phyloP scores from a whole-genome alignment of 2,329 filamentous ascomycete species.

The Rhinocladiella mackenziei region DNA sequence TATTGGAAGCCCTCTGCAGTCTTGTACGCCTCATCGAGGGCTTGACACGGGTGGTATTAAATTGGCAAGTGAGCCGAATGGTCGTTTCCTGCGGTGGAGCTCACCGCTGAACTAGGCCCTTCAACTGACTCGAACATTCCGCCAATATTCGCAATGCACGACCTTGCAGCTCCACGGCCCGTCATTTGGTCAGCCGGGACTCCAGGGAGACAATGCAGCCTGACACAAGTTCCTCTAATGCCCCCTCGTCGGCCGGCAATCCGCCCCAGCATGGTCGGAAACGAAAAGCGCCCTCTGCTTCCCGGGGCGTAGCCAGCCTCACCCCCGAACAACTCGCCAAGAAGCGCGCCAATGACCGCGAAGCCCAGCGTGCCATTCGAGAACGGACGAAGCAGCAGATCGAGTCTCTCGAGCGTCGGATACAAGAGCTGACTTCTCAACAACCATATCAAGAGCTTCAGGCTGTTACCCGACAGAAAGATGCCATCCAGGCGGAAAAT shows the following conservation, averaged over 20 bases:
- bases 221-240: slow-evolving; percentile 16
- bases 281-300: slow-evolving; percentile 43
- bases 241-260: slow-evolving; percentile 13
- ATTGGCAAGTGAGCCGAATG: too few species aligned
- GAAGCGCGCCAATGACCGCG: slow-evolving; percentile 86
- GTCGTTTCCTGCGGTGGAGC: too few species aligned
- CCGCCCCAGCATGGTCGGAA: slow-evolving; percentile 32
- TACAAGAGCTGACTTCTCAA: slow-evolving; percentile 71
- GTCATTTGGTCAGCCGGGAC: too few species aligned
- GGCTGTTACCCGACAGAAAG: slow-evolving; percentile 68
- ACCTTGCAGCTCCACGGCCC: too few species aligned
- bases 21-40: too few species aligned
- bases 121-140: too few species aligned
- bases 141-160: too few species aligned
- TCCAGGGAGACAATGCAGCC: slow-evolving; percentile 19
- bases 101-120: too few species aligned
- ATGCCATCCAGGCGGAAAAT: slow-evolving; percentile 74
- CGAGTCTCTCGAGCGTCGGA: slow-evolving; percentile 66
- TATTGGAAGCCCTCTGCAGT: too few species aligned
- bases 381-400: slow-evolving; percentile 79
- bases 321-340: slow-evolving; percentile 83
- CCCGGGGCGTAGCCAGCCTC: slow-evolving; percentile 78
- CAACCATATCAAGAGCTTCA: slow-evolving; percentile 83
- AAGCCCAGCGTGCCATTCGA: slow-evolving; percentile 79
- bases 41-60: too few species aligned